Evolutionary conservation across 2,329 filamentous ascomycete species (phyloP), one percentile per base, ranked within the genome.

Genomic region (Ascochyta fabae): DNA sequence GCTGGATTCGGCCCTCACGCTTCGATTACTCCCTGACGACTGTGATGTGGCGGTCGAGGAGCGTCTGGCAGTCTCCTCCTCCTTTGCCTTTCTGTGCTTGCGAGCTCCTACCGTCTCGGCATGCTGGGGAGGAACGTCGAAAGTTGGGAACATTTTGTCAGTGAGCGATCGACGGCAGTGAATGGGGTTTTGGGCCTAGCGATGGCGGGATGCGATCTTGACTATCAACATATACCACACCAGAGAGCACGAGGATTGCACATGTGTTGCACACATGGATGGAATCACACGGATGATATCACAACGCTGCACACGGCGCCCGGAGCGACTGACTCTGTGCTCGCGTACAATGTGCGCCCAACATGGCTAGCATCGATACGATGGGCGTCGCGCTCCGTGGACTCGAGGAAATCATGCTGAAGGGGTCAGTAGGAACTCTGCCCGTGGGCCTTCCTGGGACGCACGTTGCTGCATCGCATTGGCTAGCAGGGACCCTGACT

Each of bases 71-170:
- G 50, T 55, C 8, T 62, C 63, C 16, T 65, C 59, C 45, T 68
- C 61, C 45, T 56, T 66, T 31, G 60, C 65, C 44, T 48, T 63
- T 42, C 66, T 61, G 19, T 61, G 53, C 51, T 66, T 69, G 49
- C 66, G 62, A 29, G 64, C 65, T 24, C 66, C 62, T 27, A 68
- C 60, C 3, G 66, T 69, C 57, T 69, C 66, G 12, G 66, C 62
- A 42, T 69, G 65, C 39, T 59, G 57, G 13, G 66, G 63, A 43
- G 65, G 66, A 31, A 67, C 59, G 51, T 68, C 65, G 47, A 68
- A 69, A 23, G 65, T 68, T 36, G 66, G 66, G 45, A 69, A 69
- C 66, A 69, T 69, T 40, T 41, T 46, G 59, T 49, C 42, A 34
- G 23, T 44, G 36, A 26, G 41, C 29, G 53, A 47, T 56, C 36